phyloP scores from a whole-genome alignment of 129 eudicot species.

The Ambrosia artemisiifolia region DNA sequence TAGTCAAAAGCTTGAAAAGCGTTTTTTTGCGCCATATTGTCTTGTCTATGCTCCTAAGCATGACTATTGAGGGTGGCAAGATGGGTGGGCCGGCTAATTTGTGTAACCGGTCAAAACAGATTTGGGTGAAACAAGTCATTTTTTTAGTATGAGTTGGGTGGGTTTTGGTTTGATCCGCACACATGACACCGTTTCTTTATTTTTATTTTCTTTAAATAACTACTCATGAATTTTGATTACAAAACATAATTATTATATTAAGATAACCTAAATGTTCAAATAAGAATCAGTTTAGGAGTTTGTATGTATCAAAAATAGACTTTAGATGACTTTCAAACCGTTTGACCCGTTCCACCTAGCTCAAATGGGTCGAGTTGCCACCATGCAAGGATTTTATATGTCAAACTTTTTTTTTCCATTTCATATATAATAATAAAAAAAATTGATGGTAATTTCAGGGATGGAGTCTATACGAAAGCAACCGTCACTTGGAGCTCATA shows the following conservation, averaged over 20 bases:
- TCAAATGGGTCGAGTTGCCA: not conserved
- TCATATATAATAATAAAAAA: conserved; percentile 2
- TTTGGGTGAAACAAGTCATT: not conserved
- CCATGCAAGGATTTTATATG: not conserved
- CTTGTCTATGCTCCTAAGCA: not conserved
- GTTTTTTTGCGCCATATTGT: not conserved
- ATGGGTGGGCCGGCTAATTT: not conserved
- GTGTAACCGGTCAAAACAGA: not conserved
- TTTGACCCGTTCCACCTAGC: not conserved
- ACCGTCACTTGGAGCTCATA: conserved; percentile 48
- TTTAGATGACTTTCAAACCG: not conserved
- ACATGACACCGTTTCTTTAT: not conserved
- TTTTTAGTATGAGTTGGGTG: not conserved
- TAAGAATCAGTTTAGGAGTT: not conserved
- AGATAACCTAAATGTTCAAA: not conserved
- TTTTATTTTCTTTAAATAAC: not conserved
- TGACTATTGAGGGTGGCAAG: not conserved
- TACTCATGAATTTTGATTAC: not conserved
- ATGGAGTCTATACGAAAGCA: conserved; percentile 54
- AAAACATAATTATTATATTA: not conserved
- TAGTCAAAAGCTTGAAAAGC: not conserved
- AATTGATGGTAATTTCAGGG: conserved; percentile 35
- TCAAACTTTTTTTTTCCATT: not conserved
- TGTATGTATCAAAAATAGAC: not conserved
- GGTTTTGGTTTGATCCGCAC: not conserved